phyloP scores from a whole-genome alignment of 768 basidiomycete genomes.

The Serendipita sp. region DNA sequence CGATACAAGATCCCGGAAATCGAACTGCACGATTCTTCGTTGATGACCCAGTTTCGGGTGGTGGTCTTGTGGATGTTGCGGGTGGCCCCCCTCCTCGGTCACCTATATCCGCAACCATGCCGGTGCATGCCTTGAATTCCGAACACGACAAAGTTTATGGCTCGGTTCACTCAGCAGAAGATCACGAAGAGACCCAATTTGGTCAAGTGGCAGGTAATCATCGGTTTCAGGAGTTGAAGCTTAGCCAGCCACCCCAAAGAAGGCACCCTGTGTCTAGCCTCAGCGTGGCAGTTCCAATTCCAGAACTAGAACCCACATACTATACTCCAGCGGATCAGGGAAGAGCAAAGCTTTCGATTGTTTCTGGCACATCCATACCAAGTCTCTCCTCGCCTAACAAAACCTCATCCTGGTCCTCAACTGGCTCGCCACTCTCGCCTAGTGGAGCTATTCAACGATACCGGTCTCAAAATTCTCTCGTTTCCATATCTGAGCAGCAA shows the following conservation, averaged over 20 bases:
- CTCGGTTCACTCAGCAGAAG: too few species aligned
- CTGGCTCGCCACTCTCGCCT: not conserved
- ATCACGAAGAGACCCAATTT: not conserved
- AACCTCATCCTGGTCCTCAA: not conserved
- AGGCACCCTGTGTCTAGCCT: not conserved
- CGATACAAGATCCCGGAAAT: not conserved
- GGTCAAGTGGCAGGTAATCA: not conserved
- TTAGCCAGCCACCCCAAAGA: not conserved
- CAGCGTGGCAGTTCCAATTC: not conserved
- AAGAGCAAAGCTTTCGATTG: not conserved
- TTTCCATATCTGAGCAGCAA: not conserved
- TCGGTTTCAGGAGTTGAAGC: not conserved
- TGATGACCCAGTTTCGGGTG: not conserved
- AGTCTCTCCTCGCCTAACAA: not conserved
- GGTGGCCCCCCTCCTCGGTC: not conserved
- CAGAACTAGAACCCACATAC: not conserved
- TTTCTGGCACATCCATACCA: not conserved
- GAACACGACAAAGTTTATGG: not conserved
- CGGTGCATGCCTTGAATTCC: not conserved
- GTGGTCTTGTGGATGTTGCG: not conserved
- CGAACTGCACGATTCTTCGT: conserved; percentile 4
- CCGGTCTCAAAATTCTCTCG: not conserved
- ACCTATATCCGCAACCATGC: not conserved
- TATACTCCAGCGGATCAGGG: not conserved
- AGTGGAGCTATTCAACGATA: not conserved